phyloP scores from a whole-genome alignment of 805 yeast species.

The Teunomyces barrocoloradensis region DNA sequence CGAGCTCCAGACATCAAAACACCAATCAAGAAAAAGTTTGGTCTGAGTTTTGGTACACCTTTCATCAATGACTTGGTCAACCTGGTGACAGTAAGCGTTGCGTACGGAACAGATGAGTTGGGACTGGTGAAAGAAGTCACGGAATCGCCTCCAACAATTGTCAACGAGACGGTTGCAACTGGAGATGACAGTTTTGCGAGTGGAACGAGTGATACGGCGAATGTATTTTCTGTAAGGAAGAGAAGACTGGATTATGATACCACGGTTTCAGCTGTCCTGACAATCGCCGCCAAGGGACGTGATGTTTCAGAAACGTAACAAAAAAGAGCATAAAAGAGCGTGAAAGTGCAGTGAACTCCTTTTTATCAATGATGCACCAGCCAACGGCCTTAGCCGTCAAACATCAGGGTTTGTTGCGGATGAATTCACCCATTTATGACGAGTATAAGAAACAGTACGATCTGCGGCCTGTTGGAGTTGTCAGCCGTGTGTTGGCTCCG shows the following conservation, averaged over 20 bases:
- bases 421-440: not conserved
- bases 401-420: not conserved
- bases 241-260: not conserved
- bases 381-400: not conserved
- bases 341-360: no score
- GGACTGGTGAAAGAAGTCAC: not conserved
- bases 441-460: not conserved
- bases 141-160: not conserved
- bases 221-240: constrained; percentile 1
- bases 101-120: not conserved
- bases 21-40: no score
- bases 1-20: not conserved
- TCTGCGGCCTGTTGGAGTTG: not conserved
- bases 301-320: not conserved
- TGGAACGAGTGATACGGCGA: not conserved
- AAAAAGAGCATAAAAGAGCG: not conserved
- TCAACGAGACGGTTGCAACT: not conserved
- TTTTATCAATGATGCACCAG: not conserved
- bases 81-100: constrained; percentile 1
- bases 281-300: no score
- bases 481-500: not conserved
- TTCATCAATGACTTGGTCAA: constrained; percentile 2
- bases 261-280: not conserved
- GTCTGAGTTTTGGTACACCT: not conserved
- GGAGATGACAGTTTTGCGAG: not conserved